A percentile compares a stretch with the other conserved stretches of the same genome.
phyloP scores from a whole-genome alignment of 1,139 yeast species.

The Oligophagozyma castellii region DNA sequence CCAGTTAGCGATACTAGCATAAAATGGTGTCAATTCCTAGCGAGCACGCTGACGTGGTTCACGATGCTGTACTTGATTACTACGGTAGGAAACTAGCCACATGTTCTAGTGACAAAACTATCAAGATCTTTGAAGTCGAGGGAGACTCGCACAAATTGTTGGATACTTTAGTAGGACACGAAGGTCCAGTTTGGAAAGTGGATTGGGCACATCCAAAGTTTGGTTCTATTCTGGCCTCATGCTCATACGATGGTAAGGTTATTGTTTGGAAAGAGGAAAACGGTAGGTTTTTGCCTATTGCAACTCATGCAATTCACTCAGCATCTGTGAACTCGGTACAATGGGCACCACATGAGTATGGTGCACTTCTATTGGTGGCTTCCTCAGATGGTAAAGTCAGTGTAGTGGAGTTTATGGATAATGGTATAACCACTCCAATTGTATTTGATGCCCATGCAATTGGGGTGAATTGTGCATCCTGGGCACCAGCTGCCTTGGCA shows the following conservation, averaged over 20 bases:
- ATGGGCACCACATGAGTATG: conserved; percentile 98
- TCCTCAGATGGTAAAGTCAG: conserved; percentile 94
- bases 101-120: conserved; percentile 86
- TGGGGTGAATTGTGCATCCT: conserved; percentile 87
- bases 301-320: conserved; percentile 77
- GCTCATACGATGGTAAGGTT: conserved; percentile 91
- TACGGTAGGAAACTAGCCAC: conserved; percentile 93
- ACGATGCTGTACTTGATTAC: conserved; percentile 93
- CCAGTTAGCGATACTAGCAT: too few species aligned
- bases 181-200: conserved; percentile 98
- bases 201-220: conserved; percentile 99
- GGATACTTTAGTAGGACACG: conserved; percentile 79
- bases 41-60: conserved; percentile 82
- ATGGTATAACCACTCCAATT: conserved; percentile 58
- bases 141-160: conserved; percentile 66
- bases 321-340: conserved; percentile 90
- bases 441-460: conserved; percentile 64
- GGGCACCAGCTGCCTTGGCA: conserved; percentile 60
- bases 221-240: conserved; percentile 86
- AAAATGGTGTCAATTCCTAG: conserved; percentile 56
- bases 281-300: conserved; percentile 76
- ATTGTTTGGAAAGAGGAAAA: conserved; percentile 91
- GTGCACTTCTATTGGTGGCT: conserved; percentile 80
- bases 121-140: conserved; percentile 83
- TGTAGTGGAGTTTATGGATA: conserved; percentile 82